Evolutionary conservation across 2,329 filamentous ascomycete species (phyloP).

Genomic region (Diaporthe citriasiana): DNA sequence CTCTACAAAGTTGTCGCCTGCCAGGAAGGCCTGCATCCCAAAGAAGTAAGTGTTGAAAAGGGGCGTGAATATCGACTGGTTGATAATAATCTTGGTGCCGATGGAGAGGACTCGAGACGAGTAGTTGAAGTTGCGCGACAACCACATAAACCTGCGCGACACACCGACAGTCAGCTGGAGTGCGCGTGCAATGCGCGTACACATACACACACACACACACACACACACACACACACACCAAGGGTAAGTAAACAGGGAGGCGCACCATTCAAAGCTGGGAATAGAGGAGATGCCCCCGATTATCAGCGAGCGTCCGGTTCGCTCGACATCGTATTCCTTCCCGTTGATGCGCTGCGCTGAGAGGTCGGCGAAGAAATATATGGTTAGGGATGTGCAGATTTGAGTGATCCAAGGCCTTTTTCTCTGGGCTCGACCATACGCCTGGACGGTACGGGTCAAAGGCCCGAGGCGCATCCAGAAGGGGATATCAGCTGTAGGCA

Average conservation of each 20-base stretch:
- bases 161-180: not conserved
- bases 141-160: conserved; percentile 77
- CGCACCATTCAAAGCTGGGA: conserved; percentile 86
- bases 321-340: conserved; percentile 74
- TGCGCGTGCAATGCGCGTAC: not conserved
- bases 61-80: conserved; percentile 86
- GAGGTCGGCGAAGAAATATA: conserved; percentile 84
- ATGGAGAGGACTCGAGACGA: conserved; percentile 79
- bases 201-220: too few species aligned
- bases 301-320: conserved; percentile 78
- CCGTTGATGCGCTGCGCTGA: conserved; percentile 79
- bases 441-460: conserved; percentile 65
- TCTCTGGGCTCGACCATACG: conserved; percentile 79
- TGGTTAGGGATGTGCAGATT: conserved; percentile 79
- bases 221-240: too few species aligned
- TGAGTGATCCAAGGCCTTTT: conserved; percentile 85
- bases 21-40: conserved; percentile 80
- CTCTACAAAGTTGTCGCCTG: conserved; percentile 75
- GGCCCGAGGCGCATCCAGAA: conserved; percentile 72
- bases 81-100: conserved; percentile 81
- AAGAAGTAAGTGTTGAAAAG: conserved; percentile 89
- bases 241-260: not conserved
- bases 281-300: conserved; percentile 83
- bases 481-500: conserved; percentile 54
- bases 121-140: conserved; percentile 88